These are phyloP conservation scores for Neonectria neomacrospora DNA, from an alignment of 2,329 filamentous ascomycete species.

Conservation along the genomic window DNA sequence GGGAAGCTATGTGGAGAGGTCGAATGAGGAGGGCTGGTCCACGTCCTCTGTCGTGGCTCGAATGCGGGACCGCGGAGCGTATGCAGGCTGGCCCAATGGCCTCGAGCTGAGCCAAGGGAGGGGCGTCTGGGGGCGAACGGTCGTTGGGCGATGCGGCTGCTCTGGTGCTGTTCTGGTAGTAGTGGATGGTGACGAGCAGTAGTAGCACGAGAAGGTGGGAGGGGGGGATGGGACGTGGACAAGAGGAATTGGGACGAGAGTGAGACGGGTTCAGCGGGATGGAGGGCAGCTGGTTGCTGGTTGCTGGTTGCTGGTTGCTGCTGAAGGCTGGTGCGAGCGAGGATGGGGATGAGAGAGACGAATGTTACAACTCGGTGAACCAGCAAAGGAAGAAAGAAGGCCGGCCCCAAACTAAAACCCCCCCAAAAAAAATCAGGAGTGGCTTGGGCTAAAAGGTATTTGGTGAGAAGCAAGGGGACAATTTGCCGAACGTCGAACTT, in stretches of 20 bases:
- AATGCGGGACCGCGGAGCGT: slow-evolving; percentile 51
- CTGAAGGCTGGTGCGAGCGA: slow-evolving; percentile 4
- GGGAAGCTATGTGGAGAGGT: slow-evolving; percentile 48
- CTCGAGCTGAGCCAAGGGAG: slow-evolving; percentile 46
- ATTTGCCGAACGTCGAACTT: slow-evolving; percentile 32
- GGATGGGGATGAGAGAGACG: slow-evolving; percentile 3
- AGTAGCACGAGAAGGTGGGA: slow-evolving; percentile 37
- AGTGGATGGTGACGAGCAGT: slow-evolving; percentile 44
- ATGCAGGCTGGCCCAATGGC: slow-evolving; percentile 53
- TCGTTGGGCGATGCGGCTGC: slow-evolving; percentile 45
- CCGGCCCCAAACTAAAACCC: slow-evolving; percentile 24
- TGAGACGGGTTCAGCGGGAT: slow-evolving; percentile 29
- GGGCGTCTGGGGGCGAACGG: slow-evolving; percentile 43
- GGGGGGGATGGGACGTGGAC: slow-evolving; percentile 41
- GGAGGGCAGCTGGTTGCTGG: slow-evolving; percentile 20
- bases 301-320: slow-evolving; percentile 14
- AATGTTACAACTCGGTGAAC: slow-evolving; percentile 29
- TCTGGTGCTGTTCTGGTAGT: slow-evolving; percentile 42
- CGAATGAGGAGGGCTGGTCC: slow-evolving; percentile 49
- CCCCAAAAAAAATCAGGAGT: slow-evolving; percentile 31
- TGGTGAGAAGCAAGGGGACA: slow-evolving; percentile 35
- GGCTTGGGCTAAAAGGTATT: slow-evolving; percentile 35
- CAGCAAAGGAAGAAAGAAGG: slow-evolving; percentile 34
- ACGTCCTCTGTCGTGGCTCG: slow-evolving; percentile 54
- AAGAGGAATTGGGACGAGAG: slow-evolving; percentile 34